Conservation (phyloP, 805 yeast genomes). For the Allodekkera sacchari region DNA sequence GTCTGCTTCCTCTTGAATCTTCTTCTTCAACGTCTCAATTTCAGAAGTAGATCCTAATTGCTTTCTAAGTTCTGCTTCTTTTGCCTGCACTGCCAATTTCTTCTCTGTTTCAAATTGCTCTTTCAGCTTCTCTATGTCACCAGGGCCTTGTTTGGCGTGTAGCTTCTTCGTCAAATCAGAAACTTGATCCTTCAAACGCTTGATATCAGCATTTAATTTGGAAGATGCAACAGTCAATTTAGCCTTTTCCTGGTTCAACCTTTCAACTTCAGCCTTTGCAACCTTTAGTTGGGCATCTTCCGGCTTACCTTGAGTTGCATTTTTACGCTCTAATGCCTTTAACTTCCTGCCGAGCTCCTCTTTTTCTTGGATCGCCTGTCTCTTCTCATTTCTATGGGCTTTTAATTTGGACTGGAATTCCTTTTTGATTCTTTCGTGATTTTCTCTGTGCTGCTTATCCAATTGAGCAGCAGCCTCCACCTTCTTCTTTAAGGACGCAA, state of each 20-base stretch:
- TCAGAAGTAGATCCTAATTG: too few species aligned
- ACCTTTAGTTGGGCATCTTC: conserved; percentile 5
- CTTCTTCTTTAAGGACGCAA: conserved; percentile 10
- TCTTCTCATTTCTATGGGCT: conserved; percentile 17
- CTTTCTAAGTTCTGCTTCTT: too few species aligned
- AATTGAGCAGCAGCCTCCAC: neutral
- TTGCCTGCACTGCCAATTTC: too few species aligned
- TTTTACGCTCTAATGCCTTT: conserved; percentile 10
- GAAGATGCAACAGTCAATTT: neutral
- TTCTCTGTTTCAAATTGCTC: conserved; percentile 20
- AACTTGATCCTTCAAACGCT: conserved; percentile 2
- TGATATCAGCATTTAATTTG: conserved; percentile 2
- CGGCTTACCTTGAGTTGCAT: conserved; percentile 2
- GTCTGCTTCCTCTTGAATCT: conserved; percentile 22
- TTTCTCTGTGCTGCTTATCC: conserved; percentile 13
- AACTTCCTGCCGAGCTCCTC: conserved; percentile 13
- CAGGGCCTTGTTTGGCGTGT: too few species aligned
- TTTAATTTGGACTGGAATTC: conserved; percentile 25
- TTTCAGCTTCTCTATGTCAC: conserved; percentile 17
- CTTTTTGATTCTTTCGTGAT: conserved; percentile 21
- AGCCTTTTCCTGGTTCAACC: conserved; percentile 12
- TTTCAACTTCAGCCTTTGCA: conserved; percentile 9
- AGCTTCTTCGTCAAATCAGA: conserved; percentile 3
- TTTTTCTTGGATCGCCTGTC: conserved; percentile 7
- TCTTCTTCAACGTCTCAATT: conserved; percentile 10